A percentile compares a stretch with the other conserved stretches of the same genome.
phyloP scores from a whole-genome alignment of 2,329 filamentous ascomycete genomes.

The Exophiala oligosperma region DNA sequence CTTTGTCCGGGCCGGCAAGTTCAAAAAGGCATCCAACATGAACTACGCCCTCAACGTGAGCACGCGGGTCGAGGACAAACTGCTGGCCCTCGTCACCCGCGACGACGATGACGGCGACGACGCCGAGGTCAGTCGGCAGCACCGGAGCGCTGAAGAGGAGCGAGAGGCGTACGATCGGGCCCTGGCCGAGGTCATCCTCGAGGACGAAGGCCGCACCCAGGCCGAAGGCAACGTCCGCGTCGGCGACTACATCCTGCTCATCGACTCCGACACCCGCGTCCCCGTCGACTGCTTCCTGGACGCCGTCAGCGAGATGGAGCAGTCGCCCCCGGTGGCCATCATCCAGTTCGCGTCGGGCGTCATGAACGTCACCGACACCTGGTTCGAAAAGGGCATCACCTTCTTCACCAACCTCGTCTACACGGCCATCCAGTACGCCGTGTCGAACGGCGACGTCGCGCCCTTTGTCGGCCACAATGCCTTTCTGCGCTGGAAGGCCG shows the following conservation, averaged over 20 bases:
- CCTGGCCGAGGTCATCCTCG: constrained; percentile 53
- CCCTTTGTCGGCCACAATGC: constrained; percentile 80
- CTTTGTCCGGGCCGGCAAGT: constrained; percentile 57
- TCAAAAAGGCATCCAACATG: constrained; percentile 77
- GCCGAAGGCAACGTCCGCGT: constrained; percentile 83
- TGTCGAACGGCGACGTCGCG: constrained; percentile 69
- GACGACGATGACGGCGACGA: background rate
- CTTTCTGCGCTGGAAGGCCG: constrained; percentile 67
- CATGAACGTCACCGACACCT: constrained; percentile 72
- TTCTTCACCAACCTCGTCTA: constrained; percentile 81
- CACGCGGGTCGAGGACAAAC: constrained; percentile 61
- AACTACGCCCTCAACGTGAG: constrained; percentile 67
- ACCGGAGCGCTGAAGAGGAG: constrained; percentile 38
- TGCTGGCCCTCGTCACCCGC: constrained; percentile 43
- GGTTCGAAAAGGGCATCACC: constrained; percentile 74
- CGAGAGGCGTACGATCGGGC: constrained; percentile 50
- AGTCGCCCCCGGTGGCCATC: constrained; percentile 68
- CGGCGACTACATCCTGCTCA: constrained; percentile 73
- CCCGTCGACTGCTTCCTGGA: constrained; percentile 68
- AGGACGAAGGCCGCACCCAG: constrained; percentile 57
- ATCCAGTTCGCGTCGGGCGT: constrained; percentile 72
- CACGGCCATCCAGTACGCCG: constrained; percentile 68
- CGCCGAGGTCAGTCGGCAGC: too few species aligned
- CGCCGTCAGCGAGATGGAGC: constrained; percentile 70
- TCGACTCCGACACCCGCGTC: constrained; percentile 70